Evolutionary conservation across 176 grass and related monocot species (phyloP).

Genomic region (Elymus sibiricus): DNA sequence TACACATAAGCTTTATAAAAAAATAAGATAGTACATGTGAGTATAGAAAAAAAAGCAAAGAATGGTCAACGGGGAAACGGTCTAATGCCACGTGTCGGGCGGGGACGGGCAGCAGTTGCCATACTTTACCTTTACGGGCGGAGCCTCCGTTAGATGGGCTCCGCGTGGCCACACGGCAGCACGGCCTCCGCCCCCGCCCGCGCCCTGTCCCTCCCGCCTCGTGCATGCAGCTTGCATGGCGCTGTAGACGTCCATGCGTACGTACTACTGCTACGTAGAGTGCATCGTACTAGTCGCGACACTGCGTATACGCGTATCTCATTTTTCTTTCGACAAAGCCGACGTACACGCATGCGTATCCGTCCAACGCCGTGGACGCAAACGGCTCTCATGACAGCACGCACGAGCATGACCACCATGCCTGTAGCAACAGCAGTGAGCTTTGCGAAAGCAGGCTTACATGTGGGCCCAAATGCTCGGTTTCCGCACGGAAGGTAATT

Average conservation of each 20-base stretch:
- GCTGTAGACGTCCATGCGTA: slow-evolving; percentile 39
- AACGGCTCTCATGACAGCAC: neutral
- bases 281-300: neutral
- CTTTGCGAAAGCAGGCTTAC: neutral
- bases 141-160: neutral
- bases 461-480: neutral
- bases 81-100: slow-evolving; percentile 26
- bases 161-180: slow-evolving; percentile 24
- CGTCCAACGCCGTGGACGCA: neutral
- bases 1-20: no score
- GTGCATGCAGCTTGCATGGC: slow-evolving; percentile 43
- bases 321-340: neutral
- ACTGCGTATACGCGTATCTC: neutral
- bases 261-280: neutral
- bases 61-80: slow-evolving; percentile 15
- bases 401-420: neutral
- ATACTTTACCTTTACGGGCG: slow-evolving; percentile 8
- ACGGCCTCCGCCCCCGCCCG: neutral
- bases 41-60: neutral
- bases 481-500: neutral
- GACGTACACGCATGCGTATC: neutral
- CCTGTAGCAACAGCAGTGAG: neutral
- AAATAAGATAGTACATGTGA: no score
- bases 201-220: slow-evolving; percentile 26
- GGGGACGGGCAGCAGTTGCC: slow-evolving; percentile 18